Evolutionary conservation across 495 filamentous ascomycete species (phyloP).

Genomic region (Pseudoneurospora amorphoporcata): DNA sequence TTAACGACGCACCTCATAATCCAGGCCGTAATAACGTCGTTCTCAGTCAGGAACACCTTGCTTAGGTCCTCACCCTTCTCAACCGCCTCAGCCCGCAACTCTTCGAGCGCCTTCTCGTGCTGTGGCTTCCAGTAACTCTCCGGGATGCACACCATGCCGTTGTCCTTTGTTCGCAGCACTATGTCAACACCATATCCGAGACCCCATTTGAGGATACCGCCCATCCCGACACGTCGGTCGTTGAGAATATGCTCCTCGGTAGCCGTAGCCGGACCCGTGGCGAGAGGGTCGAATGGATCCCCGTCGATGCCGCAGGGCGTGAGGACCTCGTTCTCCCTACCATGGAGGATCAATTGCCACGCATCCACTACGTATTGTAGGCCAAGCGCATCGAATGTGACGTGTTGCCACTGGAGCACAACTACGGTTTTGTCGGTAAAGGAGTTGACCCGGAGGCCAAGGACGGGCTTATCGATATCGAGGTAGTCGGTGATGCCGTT

Average conservation of each 20-base stretch:
- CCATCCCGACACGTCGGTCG: slow-evolving; percentile 10
- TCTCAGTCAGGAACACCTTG: slow-evolving; percentile 33
- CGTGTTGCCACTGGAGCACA: slow-evolving; percentile 25
- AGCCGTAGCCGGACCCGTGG: slow-evolving; percentile 1
- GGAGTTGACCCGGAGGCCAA: slow-evolving; percentile 20
- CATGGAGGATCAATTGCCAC: slow-evolving; percentile 15
- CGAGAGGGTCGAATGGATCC: slow-evolving; percentile 11
- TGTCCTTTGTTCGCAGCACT: slow-evolving; percentile 22
- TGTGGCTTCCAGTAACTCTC: slow-evolving; percentile 12
- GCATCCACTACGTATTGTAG: slow-evolving; percentile 14
- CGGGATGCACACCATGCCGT: slow-evolving; percentile 27
- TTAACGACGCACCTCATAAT: slow-evolving; percentile 17
- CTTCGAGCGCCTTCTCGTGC: slow-evolving; percentile 12
- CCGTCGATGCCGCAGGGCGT: slow-evolving; percentile 9
- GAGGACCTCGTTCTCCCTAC: slow-evolving; percentile 11
- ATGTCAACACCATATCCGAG: slow-evolving; percentile 16
- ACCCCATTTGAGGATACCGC: slow-evolving; percentile 20
- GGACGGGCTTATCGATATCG: slow-evolving; percentile 8
- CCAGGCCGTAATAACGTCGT: slow-evolving; percentile 33
- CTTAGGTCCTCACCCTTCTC: slow-evolving; percentile 13
- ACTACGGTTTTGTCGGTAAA: slow-evolving; percentile 23
- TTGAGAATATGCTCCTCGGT: slow-evolving; percentile 10
- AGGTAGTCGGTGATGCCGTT: slow-evolving; percentile 16
- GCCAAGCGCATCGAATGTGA: slow-evolving; percentile 18
- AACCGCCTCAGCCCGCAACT: slow-evolving; percentile 19